phyloP scores from a whole-genome alignment of 495 filamentous ascomycete species.

The Chaetomium tenue region DNA sequence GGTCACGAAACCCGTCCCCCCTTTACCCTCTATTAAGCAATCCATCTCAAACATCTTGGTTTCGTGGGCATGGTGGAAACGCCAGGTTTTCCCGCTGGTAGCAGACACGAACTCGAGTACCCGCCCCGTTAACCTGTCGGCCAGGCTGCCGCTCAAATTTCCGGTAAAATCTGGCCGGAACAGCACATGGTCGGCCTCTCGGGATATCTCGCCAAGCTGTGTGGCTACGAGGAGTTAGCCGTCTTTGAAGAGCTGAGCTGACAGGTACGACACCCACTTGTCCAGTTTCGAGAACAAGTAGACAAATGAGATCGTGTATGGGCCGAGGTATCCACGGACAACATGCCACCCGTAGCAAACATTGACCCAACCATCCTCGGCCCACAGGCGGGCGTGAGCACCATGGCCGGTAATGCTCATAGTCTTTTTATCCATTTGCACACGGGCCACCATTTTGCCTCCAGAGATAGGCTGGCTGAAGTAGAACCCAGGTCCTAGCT shows the following conservation, averaged over 20 bases:
- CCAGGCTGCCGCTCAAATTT: background rate
- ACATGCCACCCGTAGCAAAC: background rate
- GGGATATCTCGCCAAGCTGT: background rate
- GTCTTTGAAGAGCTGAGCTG: background rate
- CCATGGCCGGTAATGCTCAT: background rate
- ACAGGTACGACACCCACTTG: background rate
- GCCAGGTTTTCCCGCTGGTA: background rate
- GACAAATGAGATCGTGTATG: background rate
- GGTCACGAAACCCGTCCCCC: background rate
- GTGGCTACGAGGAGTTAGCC: background rate
- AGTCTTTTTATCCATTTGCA: background rate
- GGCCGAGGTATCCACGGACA: background rate
- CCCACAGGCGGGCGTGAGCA: background rate
- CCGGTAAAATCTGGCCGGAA: background rate
- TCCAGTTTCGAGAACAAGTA: background rate
- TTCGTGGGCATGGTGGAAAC: background rate
- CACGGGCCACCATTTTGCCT: background rate
- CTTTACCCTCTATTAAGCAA: background rate
- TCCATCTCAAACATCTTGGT: background rate
- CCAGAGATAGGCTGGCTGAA: background rate
- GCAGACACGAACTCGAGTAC: background rate
- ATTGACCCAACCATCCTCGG: background rate
- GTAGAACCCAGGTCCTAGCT: background rate
- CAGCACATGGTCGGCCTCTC: background rate
- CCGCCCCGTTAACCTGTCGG: background rate